Evolutionary conservation across 2,329 filamentous ascomycete species (phyloP).

Genomic region (Aplosporella prunicola): DNA sequence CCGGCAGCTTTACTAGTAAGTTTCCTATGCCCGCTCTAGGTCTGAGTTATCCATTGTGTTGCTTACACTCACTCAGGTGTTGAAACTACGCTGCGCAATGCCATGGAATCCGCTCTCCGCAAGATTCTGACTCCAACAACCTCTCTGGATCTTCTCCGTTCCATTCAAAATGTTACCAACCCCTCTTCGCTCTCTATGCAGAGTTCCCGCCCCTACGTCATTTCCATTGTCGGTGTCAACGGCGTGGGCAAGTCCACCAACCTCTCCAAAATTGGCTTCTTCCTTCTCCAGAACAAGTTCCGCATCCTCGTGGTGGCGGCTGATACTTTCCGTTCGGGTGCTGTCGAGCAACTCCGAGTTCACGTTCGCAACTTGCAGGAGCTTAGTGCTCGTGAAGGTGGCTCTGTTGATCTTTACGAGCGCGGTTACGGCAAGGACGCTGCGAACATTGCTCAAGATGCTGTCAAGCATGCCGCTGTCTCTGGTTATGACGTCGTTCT

Average conservation of each 20-base stretch:
- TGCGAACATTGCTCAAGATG: conserved; percentile 88
- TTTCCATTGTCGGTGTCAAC: conserved; percentile 97
- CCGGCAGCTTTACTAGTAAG: conserved; percentile 72
- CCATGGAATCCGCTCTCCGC: conserved; percentile 84
- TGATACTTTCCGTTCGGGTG: conserved; percentile 94
- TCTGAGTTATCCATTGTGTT: conserved; percentile 17
- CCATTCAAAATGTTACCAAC: conserved; percentile 69
- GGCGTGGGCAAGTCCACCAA: conserved; percentile 98
- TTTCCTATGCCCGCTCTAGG: no score
- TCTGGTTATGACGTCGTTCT: conserved; percentile 83
- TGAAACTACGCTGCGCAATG: conserved; percentile 69
- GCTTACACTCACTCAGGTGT: conserved; percentile 51
- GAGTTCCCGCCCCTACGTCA: conserved; percentile 76
- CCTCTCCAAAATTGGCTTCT: conserved; percentile 95
- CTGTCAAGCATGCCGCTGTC: conserved; percentile 60
- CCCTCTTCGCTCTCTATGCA: conserved; percentile 50
- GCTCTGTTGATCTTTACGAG: conserved; percentile 80
- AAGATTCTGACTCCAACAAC: conserved; percentile 95
- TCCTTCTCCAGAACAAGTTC: conserved; percentile 94
- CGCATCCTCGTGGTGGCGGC: conserved; percentile 88
- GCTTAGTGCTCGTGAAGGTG: conserved; percentile 70
- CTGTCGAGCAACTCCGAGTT: conserved; percentile 92
- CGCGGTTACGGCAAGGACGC: conserved; percentile 98
- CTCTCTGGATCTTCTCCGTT: conserved; percentile 85
- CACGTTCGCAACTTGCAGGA: conserved; percentile 92